Conservation (phyloP, 768 basidiomycete species). For the Lentinula detonsa region DNA sequence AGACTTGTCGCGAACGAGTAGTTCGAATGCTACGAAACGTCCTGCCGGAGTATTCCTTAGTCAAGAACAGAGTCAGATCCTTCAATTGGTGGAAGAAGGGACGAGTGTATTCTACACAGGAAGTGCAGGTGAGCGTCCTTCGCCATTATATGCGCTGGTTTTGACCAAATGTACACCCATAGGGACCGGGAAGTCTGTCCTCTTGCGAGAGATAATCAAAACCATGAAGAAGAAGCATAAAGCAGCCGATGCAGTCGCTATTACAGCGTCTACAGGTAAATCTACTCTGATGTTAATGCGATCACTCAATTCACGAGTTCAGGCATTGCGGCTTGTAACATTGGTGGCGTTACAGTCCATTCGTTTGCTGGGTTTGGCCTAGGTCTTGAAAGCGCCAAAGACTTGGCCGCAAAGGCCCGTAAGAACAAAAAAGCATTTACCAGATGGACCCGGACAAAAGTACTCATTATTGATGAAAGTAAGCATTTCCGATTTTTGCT, state of each 20-base stretch:
- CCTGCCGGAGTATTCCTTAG: conserved; percentile 59
- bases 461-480: conserved; percentile 84
- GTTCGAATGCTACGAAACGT: conserved; percentile 11
- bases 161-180: neutral
- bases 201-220: conserved; percentile 87
- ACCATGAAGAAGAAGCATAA: conserved; percentile 55
- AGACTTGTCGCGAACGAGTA: neutral
- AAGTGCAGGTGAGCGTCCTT: conserved; percentile 69
- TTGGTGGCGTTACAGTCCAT: conserved; percentile 93
- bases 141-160: conserved; percentile 10
- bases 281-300: neutral
- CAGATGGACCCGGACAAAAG: conserved; percentile 81
- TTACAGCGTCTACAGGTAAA: conserved; percentile 90
- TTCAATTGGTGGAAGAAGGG: conserved; percentile 68
- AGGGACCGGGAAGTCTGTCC: conserved; percentile 97
- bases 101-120: conserved; percentile 93
- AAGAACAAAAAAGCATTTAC: conserved; percentile 80
- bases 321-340: conserved; percentile 97
- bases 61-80: conserved; percentile 79
- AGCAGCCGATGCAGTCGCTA: conserved; percentile 69
- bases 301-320: neutral
- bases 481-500: conserved; percentile 7
- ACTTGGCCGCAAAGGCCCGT: conserved; percentile 58
- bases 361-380: conserved; percentile 94
- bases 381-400: conserved; percentile 58